phyloP scores from a whole-genome alignment of 164 flowering plant genomes.

The Annona squamosa region DNA sequence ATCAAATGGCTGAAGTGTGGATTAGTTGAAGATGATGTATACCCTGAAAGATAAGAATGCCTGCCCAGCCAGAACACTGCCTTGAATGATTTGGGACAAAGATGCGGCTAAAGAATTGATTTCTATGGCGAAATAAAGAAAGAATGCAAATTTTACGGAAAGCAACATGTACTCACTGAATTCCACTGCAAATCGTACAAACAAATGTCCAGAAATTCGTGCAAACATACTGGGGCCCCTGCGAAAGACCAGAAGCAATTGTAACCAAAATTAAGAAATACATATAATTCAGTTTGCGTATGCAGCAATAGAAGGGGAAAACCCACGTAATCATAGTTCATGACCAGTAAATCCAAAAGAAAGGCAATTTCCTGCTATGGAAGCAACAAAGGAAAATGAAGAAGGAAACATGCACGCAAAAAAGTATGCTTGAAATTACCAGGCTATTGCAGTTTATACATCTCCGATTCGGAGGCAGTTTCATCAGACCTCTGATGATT shows the following conservation, averaged over 20 bases:
- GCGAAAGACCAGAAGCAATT: slow-evolving; percentile 16
- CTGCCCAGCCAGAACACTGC: too few species aligned
- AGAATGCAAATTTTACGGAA: not conserved
- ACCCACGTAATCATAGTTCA: not conserved
- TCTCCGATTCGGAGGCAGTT: slow-evolving; percentile 95
- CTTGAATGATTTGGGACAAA: too few species aligned
- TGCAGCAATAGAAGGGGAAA: not conserved
- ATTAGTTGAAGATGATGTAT: too few species aligned
- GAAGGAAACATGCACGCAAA: not conserved
- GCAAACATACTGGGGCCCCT: slow-evolving; percentile 95
- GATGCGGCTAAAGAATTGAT: too few species aligned
- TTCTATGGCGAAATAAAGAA: not conserved
- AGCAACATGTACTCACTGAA: slow-evolving; percentile 58
- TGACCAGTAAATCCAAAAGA: not conserved
- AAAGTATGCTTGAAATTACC: slow-evolving; percentile 28
- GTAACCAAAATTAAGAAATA: not conserved
- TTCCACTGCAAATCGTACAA: slow-evolving; percentile 80
- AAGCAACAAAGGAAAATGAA: not conserved
- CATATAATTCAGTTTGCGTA: not conserved
- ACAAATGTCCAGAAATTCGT: slow-evolving; percentile 85
- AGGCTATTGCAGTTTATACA: slow-evolving; percentile 90
- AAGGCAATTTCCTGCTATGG: not conserved
- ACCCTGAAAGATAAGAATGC: too few species aligned
- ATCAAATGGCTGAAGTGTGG: too few species aligned
- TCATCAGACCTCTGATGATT: slow-evolving; percentile 93